Conservation (phyloP, 352 stramenopile genomes). For the Pythium dissotocum region DNA sequence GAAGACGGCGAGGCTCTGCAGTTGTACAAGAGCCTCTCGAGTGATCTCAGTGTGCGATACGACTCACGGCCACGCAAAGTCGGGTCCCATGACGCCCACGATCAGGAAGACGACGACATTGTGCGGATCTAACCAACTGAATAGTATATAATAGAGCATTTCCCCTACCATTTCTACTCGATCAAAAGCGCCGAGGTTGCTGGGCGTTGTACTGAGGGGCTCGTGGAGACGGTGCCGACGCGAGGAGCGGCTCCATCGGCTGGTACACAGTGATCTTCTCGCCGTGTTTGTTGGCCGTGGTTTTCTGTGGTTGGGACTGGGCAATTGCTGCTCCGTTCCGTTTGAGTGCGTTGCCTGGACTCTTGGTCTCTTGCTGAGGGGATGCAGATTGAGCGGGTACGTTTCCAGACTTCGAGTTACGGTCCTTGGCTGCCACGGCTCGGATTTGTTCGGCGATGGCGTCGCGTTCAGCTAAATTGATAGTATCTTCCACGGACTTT, state of each 20-base stretch:
- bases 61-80: slow-evolving; percentile 29
- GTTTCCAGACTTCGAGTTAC: background rate
- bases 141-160: background rate
- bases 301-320: background rate
- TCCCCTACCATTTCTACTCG: no score
- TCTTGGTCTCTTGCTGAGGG: background rate
- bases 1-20: slow-evolving; percentile 19
- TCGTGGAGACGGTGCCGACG: background rate
- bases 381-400: background rate
- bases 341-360: slow-evolving; percentile 5
- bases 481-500: background rate
- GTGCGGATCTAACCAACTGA: slow-evolving; percentile 19
- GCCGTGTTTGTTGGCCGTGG: background rate
- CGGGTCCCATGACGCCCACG: slow-evolving; percentile 23
- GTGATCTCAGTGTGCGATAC: slow-evolving; percentile 41
- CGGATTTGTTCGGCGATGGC: slow-evolving; percentile 25
- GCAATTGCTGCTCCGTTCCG: slow-evolving; percentile 24
- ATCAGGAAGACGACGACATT: slow-evolving; percentile 27
- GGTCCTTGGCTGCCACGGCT: slow-evolving; percentile 7
- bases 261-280: slow-evolving; percentile 29
- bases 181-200: slow-evolving; percentile 12
- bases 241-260: slow-evolving; percentile 6
- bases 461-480: slow-evolving; percentile 10
- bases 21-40: slow-evolving; percentile 36
- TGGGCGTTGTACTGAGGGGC: background rate